phyloP scores from a whole-genome alignment of 75 land plant species.

The Chamaecyparis obtusa region DNA sequence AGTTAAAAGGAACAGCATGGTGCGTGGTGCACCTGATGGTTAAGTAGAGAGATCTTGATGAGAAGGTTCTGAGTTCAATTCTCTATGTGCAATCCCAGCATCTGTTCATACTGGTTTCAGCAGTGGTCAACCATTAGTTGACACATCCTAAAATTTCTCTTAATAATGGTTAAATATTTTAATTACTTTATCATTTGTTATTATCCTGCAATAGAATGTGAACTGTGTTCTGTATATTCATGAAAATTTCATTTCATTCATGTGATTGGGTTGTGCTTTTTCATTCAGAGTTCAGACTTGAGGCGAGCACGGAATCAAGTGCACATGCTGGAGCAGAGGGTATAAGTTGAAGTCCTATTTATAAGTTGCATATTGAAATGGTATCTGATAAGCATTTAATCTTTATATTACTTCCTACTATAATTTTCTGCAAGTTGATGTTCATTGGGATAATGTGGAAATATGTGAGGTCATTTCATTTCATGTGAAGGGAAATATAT shows the following conservation, averaged over 20 bases:
- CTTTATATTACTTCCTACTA: background rate
- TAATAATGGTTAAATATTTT: background rate
- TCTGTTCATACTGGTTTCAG: background rate
- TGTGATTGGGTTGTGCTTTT: background rate
- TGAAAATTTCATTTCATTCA: background rate
- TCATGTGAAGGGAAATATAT: background rate
- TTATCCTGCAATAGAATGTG: background rate
- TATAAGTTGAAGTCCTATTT: constrained; percentile 11
- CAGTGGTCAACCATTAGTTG: background rate
- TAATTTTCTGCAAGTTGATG: background rate
- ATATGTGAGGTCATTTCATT: background rate
- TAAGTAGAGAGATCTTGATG: background rate
- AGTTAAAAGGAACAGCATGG: background rate
- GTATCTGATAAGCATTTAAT: background rate
- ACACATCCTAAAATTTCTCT: background rate
- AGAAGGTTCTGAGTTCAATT: background rate
- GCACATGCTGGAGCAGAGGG: constrained; percentile 48
- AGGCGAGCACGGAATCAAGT: constrained; percentile 48
- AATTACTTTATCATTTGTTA: background rate
- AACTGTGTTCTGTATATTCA: background rate
- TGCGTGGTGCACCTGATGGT: background rate
- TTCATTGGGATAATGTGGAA: background rate
- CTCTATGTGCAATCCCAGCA: background rate
- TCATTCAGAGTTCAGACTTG: constrained; percentile 39
- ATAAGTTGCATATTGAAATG: background rate